Percentiles rank a stretch among this genome's conserved stretches.
Evolutionary conservation across 2,329 filamentous ascomycete genomes (phyloP).

Genomic region (Venturia carpophila): DNA sequence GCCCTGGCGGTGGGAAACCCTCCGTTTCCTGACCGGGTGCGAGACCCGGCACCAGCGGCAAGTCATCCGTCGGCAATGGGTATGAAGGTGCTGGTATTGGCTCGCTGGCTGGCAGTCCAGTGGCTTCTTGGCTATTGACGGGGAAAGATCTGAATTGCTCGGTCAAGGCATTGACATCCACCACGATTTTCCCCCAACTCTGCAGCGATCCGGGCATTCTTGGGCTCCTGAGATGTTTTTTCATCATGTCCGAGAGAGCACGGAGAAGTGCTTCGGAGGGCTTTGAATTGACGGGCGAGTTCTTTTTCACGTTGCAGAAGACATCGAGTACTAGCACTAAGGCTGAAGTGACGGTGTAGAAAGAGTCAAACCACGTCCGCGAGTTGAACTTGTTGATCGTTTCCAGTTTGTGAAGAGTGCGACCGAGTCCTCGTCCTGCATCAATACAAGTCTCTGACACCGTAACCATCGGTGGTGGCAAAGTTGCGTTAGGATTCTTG

Average conservation of each 20-base stretch:
- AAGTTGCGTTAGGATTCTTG: slow-evolving; percentile 22
- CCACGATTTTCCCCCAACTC: slow-evolving; percentile 11
- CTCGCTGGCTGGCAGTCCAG: not conserved
- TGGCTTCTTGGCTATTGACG: not conserved
- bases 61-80: not conserved
- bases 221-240: slow-evolving; percentile 2
- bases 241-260: slow-evolving; percentile 4
- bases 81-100: not conserved
- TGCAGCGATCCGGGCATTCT: slow-evolving; percentile 11
- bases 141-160: not conserved
- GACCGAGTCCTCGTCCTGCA: slow-evolving; percentile 30
- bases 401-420: slow-evolving; percentile 32
- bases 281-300: not conserved
- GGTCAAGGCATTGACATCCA: slow-evolving; percentile 10
- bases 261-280: not conserved
- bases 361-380: slow-evolving; percentile 37
- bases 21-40: not conserved
- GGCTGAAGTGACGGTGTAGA: slow-evolving; percentile 27
- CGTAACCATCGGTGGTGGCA: slow-evolving; percentile 25
- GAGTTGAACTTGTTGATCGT: slow-evolving; percentile 33
- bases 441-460: slow-evolving; percentile 34
- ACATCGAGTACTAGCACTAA: slow-evolving; percentile 35
- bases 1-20: not conserved
- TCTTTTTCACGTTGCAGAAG: not conserved
- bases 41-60: not conserved